phyloP scores from a whole-genome alignment of 345 rosid genomes.

The Salix viminalis region DNA sequence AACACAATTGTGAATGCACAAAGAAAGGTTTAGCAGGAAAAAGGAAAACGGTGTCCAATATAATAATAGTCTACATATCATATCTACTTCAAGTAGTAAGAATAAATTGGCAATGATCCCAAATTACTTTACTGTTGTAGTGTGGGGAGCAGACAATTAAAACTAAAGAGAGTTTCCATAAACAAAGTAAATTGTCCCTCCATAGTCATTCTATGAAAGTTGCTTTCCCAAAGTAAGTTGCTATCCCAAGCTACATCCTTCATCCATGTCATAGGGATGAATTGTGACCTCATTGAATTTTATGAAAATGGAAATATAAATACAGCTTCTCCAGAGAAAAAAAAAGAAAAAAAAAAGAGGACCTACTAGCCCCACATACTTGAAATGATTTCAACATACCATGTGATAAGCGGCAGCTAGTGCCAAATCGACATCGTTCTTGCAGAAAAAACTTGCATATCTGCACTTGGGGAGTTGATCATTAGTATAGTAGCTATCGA shows the following conservation, averaged over 20 bases:
- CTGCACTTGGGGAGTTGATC: slow-evolving; percentile 58
- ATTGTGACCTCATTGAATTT: neutral
- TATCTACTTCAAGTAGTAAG: too few species aligned
- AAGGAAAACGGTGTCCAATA: neutral
- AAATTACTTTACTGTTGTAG: too few species aligned
- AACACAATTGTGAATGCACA: neutral
- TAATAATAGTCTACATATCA: neutral
- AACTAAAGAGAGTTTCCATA: neutral
- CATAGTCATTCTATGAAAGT: slow-evolving; percentile 1
- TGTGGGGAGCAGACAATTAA: neutral
- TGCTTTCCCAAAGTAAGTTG: neutral
- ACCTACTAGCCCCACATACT: slow-evolving; percentile 13
- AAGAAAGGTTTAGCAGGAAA: neutral
- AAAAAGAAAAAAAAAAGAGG: neutral
- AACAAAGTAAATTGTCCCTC: neutral
- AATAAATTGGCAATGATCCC: neutral
- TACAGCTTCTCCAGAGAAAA: neutral
- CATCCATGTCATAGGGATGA: neutral
- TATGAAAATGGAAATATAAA: slow-evolving; percentile 1
- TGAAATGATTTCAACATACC: slow-evolving; percentile 53
- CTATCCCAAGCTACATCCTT: neutral
- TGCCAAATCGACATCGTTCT: slow-evolving; percentile 93
- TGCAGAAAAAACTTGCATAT: slow-evolving; percentile 97
- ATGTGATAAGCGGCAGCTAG: slow-evolving; percentile 83
- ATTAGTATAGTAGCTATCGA: slow-evolving; percentile 44